Percentiles rank a stretch among this genome's conserved stretches.
These are phyloP conservation scores for Phytophthora hybrid DNA, from an alignment of 352 stramenopile species.

Conservation along the genomic window DNA sequence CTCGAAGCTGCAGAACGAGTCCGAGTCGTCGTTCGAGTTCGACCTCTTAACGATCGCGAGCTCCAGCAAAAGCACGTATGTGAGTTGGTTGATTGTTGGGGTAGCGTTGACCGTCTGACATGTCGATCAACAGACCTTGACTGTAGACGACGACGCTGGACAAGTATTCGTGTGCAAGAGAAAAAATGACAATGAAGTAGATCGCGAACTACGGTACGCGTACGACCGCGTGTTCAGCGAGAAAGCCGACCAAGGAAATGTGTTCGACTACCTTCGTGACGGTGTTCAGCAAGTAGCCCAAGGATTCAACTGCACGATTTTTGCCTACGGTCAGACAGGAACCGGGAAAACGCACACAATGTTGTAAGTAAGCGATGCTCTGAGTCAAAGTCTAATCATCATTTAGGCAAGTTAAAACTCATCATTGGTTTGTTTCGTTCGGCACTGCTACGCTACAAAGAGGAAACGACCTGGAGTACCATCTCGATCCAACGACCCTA, in stretches of 20 bases:
- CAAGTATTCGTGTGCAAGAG: constrained; percentile 64
- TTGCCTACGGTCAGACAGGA: constrained; percentile 92
- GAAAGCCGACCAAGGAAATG: constrained; percentile 62
- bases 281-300: constrained; percentile 82
- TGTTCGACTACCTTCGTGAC: constrained; percentile 80
- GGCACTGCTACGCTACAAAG: constrained; percentile 6
- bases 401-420: constrained; percentile 1
- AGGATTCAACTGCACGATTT: constrained; percentile 93
- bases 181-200: constrained; percentile 47
- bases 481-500: constrained; percentile 29
- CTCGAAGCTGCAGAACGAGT: constrained; percentile 62
- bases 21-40: constrained; percentile 83
- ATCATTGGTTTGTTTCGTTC: neutral
- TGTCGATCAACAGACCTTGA: constrained; percentile 33
- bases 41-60: constrained; percentile 80
- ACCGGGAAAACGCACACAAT: constrained; percentile 94
- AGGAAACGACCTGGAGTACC: constrained; percentile 66
- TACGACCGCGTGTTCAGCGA: constrained; percentile 85
- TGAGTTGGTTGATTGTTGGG: neutral
- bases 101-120: neutral
- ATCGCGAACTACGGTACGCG: constrained; percentile 61
- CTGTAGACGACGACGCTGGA: constrained; percentile 41
- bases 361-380: constrained; percentile 50
- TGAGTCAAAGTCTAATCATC: neutral
- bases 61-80: constrained; percentile 48